A percentile compares a stretch with the other conserved stretches of the same genome.
These are phyloP conservation scores for Cladorrhinum samala DNA, from an alignment of 495 filamentous ascomycete species.

Conservation along the genomic window DNA sequence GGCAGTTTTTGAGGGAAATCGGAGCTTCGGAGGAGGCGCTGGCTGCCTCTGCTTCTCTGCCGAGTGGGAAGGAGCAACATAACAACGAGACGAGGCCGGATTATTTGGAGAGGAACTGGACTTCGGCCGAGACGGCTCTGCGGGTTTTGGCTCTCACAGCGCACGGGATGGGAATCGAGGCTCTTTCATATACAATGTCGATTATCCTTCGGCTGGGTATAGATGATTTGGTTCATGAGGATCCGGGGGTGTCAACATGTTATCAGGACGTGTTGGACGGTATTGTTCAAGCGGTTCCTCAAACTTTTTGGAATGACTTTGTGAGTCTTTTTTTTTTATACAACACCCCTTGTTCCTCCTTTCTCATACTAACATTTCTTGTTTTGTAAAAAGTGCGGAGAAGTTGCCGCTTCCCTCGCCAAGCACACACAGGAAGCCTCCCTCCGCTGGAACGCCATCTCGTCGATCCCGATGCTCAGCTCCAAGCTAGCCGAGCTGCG, in stretches of 20 bases:
- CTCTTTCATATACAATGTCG: constrained; percentile 22
- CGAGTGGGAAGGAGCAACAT: not conserved
- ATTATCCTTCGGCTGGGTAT: constrained; percentile 52
- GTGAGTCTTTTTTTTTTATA: constrained; percentile 6
- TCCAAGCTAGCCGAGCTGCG: constrained; percentile 55
- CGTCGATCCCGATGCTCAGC: constrained; percentile 53
- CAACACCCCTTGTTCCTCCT: constrained; percentile 5
- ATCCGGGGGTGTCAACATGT: constrained; percentile 24
- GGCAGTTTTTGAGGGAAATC: constrained; percentile 33
- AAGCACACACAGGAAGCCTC: constrained; percentile 41
- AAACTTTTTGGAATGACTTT: constrained; percentile 20
- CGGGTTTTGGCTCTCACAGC: constrained; percentile 28
- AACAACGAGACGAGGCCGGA: constrained; percentile 11
- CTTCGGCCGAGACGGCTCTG: constrained; percentile 28
- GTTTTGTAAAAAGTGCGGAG: too few relatives aligned
- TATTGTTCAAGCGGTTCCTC: constrained; percentile 14
- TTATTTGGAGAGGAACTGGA: constrained; percentile 31
- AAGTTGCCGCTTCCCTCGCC: constrained; percentile 49
- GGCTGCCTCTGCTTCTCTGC: not conserved
- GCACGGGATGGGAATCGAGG: constrained; percentile 10
- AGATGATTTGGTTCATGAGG: constrained; percentile 35
- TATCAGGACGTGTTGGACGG: constrained; percentile 17
- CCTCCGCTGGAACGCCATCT: constrained; percentile 46
- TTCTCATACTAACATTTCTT: not conserved
- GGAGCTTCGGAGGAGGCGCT: constrained; percentile 34